Conservation (phyloP, 192 early-diverging fungal genomes). For the Dissophora ornata region DNA sequence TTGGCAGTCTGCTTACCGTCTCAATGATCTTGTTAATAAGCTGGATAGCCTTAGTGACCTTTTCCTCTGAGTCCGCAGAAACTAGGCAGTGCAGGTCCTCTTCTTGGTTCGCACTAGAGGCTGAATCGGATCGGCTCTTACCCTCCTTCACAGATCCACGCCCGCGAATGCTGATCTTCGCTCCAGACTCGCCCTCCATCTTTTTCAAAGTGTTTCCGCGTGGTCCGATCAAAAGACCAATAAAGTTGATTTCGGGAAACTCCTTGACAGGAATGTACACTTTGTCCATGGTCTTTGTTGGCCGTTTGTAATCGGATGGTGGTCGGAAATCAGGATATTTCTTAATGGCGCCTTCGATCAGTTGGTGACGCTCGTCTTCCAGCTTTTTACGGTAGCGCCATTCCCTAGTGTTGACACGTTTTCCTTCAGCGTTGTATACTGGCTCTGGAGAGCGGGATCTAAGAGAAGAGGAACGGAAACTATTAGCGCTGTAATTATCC, state of each 20-base stretch:
- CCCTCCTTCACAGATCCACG: conserved; percentile 98
- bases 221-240: conserved; percentile 95
- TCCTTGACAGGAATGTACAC: conserved; percentile 96
- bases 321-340: conserved; percentile 87
- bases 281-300: conserved; percentile 89
- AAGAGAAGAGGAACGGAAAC: too few species aligned
- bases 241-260: conserved; percentile 97
- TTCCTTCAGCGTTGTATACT: conserved; percentile 90
- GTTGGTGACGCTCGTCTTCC: conserved; percentile 91
- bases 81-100: conserved; percentile 93
- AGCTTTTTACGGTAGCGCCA: conserved; percentile 88
- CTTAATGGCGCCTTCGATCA: conserved; percentile 84
- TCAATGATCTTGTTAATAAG: conserved; percentile 94
- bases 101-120: conserved; percentile 68
- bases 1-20: conserved; percentile 81
- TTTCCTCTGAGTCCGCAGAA: conserved; percentile 89
- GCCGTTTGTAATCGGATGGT: conserved; percentile 89
- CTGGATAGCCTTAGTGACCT: conserved; percentile 85
- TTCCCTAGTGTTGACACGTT: conserved; percentile 96
- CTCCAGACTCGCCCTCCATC: conserved; percentile 93
- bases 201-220: conserved; percentile 97
- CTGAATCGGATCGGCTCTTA: conserved; percentile 68
- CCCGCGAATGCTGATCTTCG: conserved; percentile 97
- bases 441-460: conserved; percentile 98
- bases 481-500: not conserved